Evolutionary conservation across 139 green algal genomes (phyloP), one percentile per base, ranked within the genome.

Genomic region (Eudorina sp.): DNA sequence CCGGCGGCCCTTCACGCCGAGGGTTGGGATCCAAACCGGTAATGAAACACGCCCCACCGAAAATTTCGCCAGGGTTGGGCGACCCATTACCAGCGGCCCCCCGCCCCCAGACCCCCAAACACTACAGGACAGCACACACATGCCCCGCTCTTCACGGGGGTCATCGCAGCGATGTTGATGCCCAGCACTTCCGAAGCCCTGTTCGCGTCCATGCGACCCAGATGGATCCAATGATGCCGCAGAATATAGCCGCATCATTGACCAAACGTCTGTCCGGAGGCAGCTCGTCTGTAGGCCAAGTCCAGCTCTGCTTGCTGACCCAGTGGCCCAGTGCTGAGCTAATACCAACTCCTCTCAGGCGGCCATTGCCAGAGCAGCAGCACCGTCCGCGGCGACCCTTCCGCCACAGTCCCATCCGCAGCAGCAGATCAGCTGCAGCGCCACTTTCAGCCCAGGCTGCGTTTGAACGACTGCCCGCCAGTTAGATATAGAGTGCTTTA

Each of bases 401-500:
- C 51, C 16, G 51, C 13, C 13, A 13, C 13, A 16, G 51, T 58
- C 51, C 16, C 51, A 16, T 16, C 16, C 13, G 51, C 13, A 58
- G 13, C 51, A 58, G 58, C 58, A 29, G 16, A 9, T 6, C 16
- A 36, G 58, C 58, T 68, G 58, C 58, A 9, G 14, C 58, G 27
- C 6, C 58, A 27, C 58, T 68, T 6, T 6, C 6, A 31, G 18
- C 6, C 58, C 58, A 58, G 13, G 51, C 13, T 25, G 51, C 51
- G n/a, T n/a, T n/a, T 58, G 51, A 13, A 13, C 13, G 51, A 58
- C 13, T 58, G 13, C 13, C 13, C 51, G 51, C 16, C 16, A 13
- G 51, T 16, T 58, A 16, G 51, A 58, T 13, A 25, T 16, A 58
- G n/a, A n/a, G n/a, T 58, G 13, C 75, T 69, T 77, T 89, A 83